Evolutionary conservation across 2,329 filamentous ascomycete genomes (phyloP), one percentile per base, ranked within the genome.

Genomic region (Coniochaeta pulveracea): DNA sequence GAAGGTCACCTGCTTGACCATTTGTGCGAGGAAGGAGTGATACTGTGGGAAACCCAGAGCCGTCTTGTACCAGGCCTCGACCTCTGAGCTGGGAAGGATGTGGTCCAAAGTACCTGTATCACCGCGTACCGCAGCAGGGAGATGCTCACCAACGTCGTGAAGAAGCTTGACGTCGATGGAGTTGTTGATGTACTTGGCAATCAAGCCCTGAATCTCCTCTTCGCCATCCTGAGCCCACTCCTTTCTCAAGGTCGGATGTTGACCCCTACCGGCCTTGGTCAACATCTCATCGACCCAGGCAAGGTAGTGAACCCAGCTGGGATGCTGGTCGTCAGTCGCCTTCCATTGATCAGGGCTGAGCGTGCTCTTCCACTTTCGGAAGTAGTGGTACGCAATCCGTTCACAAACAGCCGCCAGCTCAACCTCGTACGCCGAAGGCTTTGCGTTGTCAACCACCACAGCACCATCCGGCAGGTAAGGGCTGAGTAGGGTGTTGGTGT

Each of bases 401-500:
- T 23, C 21, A n/a, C 8, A 8, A n/a, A 8, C 21, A 8, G n/a
- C 21, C 8, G n/a, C 21, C 8, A 23, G 21, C 8, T 23, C n/a
- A 8, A 8, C 8, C 21, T 23, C 21, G 21, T 8, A 23, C 21
- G 8, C 8, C 21, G 21, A 8, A 8, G 21, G 8, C 21, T 23
- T n/a, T 8, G 21, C 21, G n/a, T 23, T n/a, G 21, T 8, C 21
- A 8, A 23, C 8, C 21, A 23, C n/a, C 8, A 8, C 21, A 23
- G 8, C 21, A 23, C 21, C 21, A n/a, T 23, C 21, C 21, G 21
- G 21, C 8, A 8, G 8, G 21, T n/a, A 8, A n/a, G 8, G 8
- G 8, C 8, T n/a, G 8, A 8, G n/a, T 8, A 8, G 21, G 8
- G n/a, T 23, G 8, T n/a, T 23, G 21, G 8, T n/a, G 37, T 45